phyloP scores from a whole-genome alignment of 2,329 filamentous ascomycete genomes.

The Mollisiaceae sp. region DNA sequence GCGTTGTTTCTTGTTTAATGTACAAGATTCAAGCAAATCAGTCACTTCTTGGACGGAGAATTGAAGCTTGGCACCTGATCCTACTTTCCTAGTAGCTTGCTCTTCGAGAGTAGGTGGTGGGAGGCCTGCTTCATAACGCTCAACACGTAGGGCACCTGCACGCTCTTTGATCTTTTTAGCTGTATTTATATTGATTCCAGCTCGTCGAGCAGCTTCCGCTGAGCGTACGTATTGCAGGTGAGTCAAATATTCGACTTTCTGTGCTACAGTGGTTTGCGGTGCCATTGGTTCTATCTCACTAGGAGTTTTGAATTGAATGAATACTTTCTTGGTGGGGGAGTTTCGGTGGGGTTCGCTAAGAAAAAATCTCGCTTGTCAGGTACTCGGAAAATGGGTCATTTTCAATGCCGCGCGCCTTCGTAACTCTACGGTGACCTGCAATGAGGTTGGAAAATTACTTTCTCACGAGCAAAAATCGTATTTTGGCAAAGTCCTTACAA shows the following conservation, averaged over 20 bases:
- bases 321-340: neutral
- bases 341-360: constrained; percentile 11
- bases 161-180: constrained; percentile 7
- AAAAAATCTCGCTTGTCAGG: neutral
- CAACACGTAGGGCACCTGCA: neutral
- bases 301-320: neutral
- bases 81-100: neutral
- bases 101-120: constrained; percentile 5
- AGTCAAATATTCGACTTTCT: constrained; percentile 5
- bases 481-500: too few relatives aligned
- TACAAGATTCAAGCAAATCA: constrained; percentile 12
- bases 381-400: neutral
- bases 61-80: neutral
- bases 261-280: neutral
- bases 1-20: constrained; percentile 15
- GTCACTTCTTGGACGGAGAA: neutral
- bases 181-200: constrained; percentile 3
- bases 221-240: constrained; percentile 6
- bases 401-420: constrained; percentile 5
- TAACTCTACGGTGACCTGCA: too few relatives aligned
- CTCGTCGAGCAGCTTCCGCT: constrained; percentile 5
- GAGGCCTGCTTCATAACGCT: constrained; percentile 1
- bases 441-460: too few relatives aligned
- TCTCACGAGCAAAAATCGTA: too few relatives aligned
- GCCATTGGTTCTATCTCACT: constrained; percentile 8